phyloP scores from a whole-genome alignment of 164 flowering plant genomes.

The Vitis riparia region DNA sequence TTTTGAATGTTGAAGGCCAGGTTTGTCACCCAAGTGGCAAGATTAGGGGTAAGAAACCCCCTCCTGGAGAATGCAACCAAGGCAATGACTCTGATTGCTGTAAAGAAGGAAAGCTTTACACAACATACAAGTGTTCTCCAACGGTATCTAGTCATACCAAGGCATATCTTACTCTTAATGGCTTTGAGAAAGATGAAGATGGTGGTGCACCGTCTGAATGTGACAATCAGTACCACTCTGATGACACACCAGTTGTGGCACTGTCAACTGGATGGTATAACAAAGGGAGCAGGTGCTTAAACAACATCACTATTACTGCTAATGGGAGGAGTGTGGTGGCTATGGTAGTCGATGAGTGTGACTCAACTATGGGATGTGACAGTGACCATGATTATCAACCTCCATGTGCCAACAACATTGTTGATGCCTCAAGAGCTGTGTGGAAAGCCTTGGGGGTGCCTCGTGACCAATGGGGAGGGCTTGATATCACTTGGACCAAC shows the following conservation, averaged over 20 bases:
- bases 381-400: constrained; percentile 22
- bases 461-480: constrained; percentile 9
- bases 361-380: constrained; percentile 21
- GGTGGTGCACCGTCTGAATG: constrained; percentile 30
- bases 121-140: constrained; percentile 34
- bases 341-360: constrained; percentile 22
- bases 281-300: constrained; percentile 9
- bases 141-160: constrained; percentile 20
- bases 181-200: constrained; percentile 28
- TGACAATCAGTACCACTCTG: constrained; percentile 21
- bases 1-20: constrained; percentile 5
- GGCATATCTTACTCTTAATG: constrained; percentile 26
- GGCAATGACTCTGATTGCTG: constrained; percentile 28
- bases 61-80: constrained; percentile 24
- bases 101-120: constrained; percentile 19
- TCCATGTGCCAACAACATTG: constrained; percentile 33
- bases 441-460: constrained; percentile 28
- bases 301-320: constrained; percentile 13
- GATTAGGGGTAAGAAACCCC: constrained; percentile 24
- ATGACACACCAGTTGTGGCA: constrained; percentile 17
- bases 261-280: constrained; percentile 20
- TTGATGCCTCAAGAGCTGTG: constrained; percentile 39
- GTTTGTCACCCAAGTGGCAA: constrained; percentile 18
- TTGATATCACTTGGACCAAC: constrained; percentile 29
- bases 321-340: constrained; percentile 18